Evolutionary conservation across 2,329 filamentous ascomycete genomes (phyloP), one percentile per base, ranked within the genome.

Genomic region (Sclerotinia sclerotiorum): DNA sequence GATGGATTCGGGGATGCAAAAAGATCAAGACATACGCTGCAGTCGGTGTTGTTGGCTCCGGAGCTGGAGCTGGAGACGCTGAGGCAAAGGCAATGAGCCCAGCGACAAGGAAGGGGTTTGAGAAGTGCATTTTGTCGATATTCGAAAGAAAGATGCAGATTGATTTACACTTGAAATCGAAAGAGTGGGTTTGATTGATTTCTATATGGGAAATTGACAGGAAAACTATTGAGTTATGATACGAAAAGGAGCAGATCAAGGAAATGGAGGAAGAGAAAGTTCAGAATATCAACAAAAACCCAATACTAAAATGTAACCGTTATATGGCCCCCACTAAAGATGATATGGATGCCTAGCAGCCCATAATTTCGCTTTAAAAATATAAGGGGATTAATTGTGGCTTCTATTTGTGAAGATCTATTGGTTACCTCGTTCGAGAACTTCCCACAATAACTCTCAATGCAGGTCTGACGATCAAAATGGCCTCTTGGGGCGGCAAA

Each of bases 61-160:
- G 60, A 42, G 62, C 65, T 48, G 65, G 54, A 44, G 48, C 65
- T 29, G 65, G 57, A 63, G 65, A 68, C 49, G 66, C 66, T 39
- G 51, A 65, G 8, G 35, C 56, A 54, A 67, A 44, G 35, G 65
- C 57, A 63, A 63, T 52, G 35, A 67, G 65, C 46, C 56, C 65
- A 54, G 65, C 48, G 35, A 54, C 5, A n/a, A 67, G 32, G 27
- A 67, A 10, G 48, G 48, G 48, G 10, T 32, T 52, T 52, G 56
- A 52, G 48, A 67, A 63, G 17, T 27, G 65, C 65, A 67, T 67
- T 32, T 27, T 63, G 51, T 44, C 19, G 21, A 44, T 44, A 5
- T 44, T n/a, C 13, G 27, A 56, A 42, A 32, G 15, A 44, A 2
- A 24, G 19, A 35, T n/a, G n/a, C 21, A 19, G 8, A 51, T 21